phyloP scores from a whole-genome alignment of 2,329 filamentous ascomycete genomes.

The Talaromyces funiculosus region DNA sequence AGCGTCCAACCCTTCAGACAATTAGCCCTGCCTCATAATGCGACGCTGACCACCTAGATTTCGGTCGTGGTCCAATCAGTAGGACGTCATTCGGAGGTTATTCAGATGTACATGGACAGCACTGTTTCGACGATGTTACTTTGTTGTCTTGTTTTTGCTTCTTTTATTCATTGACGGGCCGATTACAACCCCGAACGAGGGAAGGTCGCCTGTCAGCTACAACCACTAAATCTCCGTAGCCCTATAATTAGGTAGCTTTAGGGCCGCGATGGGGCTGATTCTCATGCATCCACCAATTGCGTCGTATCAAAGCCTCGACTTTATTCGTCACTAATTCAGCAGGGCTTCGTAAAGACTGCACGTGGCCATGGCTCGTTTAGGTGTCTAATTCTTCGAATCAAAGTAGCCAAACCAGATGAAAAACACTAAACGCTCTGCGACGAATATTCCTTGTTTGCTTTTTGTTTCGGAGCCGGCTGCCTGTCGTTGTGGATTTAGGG shows the following conservation, averaged over 20 bases:
- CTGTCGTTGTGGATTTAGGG: background rate
- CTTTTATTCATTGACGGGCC: background rate
- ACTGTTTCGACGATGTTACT: background rate
- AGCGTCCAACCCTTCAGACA: background rate
- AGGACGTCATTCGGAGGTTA: background rate
- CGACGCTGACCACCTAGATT: background rate
- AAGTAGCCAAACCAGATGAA: background rate
- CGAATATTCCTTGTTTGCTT: background rate
- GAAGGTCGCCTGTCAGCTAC: background rate
- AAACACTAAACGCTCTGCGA: background rate
- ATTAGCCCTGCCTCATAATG: background rate
- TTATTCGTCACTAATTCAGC: background rate
- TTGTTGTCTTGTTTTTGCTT: background rate
- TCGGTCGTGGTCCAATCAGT: background rate
- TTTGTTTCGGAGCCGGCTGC: background rate
- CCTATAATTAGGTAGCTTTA: background rate
- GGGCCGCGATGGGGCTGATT: background rate
- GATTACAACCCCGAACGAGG: background rate
- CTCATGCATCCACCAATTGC: background rate
- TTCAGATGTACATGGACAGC: background rate
- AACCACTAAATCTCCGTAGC: background rate
- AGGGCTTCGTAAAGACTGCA: background rate
- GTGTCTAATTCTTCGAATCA: background rate
- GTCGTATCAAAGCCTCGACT: background rate
- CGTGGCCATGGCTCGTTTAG: background rate